A percentile compares a stretch with the other conserved stretches of the same genome.
phyloP scores from a whole-genome alignment of 495 filamentous ascomycete genomes.

The Trichoderma orchidacearum region DNA sequence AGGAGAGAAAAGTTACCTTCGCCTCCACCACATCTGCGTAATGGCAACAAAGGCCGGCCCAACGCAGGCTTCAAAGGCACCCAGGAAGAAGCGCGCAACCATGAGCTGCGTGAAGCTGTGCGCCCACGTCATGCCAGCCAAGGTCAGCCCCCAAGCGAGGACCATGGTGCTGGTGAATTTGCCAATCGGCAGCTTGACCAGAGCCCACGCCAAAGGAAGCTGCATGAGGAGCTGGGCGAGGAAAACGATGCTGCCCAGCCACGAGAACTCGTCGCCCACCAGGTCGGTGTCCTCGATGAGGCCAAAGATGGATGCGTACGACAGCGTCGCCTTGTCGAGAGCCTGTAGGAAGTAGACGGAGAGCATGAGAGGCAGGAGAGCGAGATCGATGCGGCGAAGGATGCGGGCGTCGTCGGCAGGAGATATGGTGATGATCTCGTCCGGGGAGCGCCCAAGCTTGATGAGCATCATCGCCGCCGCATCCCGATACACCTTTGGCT shows the following conservation, averaged over 20 bases:
- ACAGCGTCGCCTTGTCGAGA: slow-evolving; percentile 39
- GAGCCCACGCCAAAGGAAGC: slow-evolving; percentile 26
- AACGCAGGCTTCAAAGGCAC: slow-evolving; percentile 28
- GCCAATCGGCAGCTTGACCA: slow-evolving; percentile 35
- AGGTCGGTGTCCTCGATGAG: slow-evolving; percentile 34
- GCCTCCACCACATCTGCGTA: slow-evolving; percentile 44
- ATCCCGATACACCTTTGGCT: slow-evolving; percentile 2
- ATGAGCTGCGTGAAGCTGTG: slow-evolving; percentile 31
- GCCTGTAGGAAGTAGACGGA: slow-evolving; percentile 39
- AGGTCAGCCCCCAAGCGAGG: slow-evolving; percentile 24
- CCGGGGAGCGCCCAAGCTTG: background rate
- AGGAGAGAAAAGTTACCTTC: slow-evolving; percentile 20
- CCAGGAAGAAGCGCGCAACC: slow-evolving; percentile 24
- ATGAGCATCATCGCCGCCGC: background rate
- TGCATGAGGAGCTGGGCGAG: slow-evolving; percentile 31
- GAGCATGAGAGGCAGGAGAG: slow-evolving; percentile 34
- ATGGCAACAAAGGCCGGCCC: slow-evolving; percentile 35
- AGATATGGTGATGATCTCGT: background rate
- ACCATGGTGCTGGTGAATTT: slow-evolving; percentile 28
- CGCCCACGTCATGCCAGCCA: slow-evolving; percentile 23
- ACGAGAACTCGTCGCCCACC: slow-evolving; percentile 31
- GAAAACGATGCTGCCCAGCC: slow-evolving; percentile 30
- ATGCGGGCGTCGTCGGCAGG: slow-evolving; percentile 5
- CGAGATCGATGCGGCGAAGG: slow-evolving; percentile 29
- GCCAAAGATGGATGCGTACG: slow-evolving; percentile 41